phyloP scores from a whole-genome alignment of 345 rosid species.

The Durio zibethinus region DNA sequence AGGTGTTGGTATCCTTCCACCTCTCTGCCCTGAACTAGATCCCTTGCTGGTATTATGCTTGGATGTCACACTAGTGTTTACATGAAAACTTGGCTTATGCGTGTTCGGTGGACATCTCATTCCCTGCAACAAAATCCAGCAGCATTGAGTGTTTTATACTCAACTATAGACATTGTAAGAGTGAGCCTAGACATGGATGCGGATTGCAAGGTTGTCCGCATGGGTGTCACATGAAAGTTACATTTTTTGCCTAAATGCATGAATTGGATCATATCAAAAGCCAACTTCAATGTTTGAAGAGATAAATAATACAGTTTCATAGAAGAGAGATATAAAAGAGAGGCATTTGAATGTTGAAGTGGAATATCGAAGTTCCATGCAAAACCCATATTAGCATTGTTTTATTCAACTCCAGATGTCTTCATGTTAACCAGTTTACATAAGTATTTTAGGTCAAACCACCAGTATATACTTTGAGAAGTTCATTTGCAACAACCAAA shows the following conservation, averaged over 20 bases:
- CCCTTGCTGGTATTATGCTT: conserved; percentile 51
- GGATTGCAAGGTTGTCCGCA: neutral
- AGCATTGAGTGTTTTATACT: neutral
- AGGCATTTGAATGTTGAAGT: neutral
- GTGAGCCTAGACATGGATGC: neutral
- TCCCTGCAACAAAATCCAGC: conserved; percentile 53
- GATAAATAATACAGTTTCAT: neutral
- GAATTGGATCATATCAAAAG: neutral
- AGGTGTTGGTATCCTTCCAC: conserved; percentile 49
- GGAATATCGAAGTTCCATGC: neutral
- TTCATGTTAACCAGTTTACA: neutral
- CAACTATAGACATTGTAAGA: neutral
- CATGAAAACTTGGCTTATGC: conserved; percentile 97
- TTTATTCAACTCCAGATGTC: neutral
- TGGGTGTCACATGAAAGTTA: neutral
- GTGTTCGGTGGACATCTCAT: conserved; percentile 92
- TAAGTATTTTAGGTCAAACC: neutral
- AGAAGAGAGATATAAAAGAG: neutral
- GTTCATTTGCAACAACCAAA: neutral
- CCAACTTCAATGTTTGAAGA: neutral
- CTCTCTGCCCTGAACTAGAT: conserved; percentile 58
- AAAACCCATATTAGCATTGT: neutral
- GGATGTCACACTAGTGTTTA: conserved; percentile 66
- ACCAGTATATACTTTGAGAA: neutral
- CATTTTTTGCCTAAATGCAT: neutral